Evolutionary conservation across 1,139 yeast species (phyloP), one percentile per base, ranked within the genome.

Genomic region (Geotrichum histeridarum): DNA sequence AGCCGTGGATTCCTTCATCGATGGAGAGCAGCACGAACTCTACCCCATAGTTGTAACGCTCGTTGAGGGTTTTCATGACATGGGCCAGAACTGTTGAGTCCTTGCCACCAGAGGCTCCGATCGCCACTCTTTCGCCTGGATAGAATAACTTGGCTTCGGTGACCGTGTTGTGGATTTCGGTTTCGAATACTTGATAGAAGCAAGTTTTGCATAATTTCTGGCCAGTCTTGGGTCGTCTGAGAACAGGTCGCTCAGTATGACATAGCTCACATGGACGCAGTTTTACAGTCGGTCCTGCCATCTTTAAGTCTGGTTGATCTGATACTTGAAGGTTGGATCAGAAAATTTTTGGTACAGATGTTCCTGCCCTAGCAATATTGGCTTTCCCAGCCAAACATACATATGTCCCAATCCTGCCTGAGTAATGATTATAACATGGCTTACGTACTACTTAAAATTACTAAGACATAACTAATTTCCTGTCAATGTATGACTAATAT

Each of bases 31-130:
- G 74, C 1, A 87, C 91, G 57, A 94, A 79, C 38, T 86, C 77
- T 17, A 94, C 78, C 0, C 96, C 96, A 68, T 94, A 94, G 64
- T 86, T 73, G 70, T 93, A 82, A 56, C 97, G 74, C 65, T 90
- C 97, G 67, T 94, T 94, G 58, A 94, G 73, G 0, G 93, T 81
- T 66, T 90, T 93, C 71, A 94, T 73, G 1, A 94, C 81, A 49
- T 93, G 83, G 0, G 99, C 99, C 38, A 94, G 72, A 0, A 94
- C 99, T 0, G 99, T 94, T 4, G 97, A 89, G 67, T 94, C 99
- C 65, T 94, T 94, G 50, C 99, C 99, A 27, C 99, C 99, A 1
- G 96, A 88, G 0, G 99, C 99, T 12, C 99, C 99, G 31, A 94
- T 91, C 14, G 98, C 99, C 1, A 94, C 93, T 39, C 74, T 78